Conservation (phyloP, 1,139 yeast species). For the Saccharomyces uvarum region DNA sequence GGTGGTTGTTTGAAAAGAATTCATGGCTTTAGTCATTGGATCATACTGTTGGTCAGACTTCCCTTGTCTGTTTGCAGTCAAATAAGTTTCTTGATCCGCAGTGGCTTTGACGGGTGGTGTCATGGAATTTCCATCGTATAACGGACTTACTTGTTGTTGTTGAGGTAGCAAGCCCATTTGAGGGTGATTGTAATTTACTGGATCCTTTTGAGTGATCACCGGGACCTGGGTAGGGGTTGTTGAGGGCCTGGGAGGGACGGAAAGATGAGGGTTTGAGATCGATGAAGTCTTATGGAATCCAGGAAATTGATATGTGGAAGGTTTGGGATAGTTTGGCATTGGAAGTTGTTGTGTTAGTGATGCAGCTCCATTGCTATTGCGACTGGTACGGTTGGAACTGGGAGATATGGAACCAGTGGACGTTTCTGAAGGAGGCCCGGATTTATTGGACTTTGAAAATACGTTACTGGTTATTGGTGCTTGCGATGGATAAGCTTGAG, state of each 20-base stretch:
- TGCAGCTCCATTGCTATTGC: constrained; percentile 8
- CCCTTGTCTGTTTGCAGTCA: neutral
- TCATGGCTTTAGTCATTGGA: constrained; percentile 13
- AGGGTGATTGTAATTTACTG: constrained; percentile 8
- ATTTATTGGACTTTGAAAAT: constrained; percentile 4
- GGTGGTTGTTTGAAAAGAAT: constrained; percentile 11
- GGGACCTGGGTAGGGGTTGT: constrained; percentile 10
- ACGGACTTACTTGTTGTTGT: constrained; percentile 1
- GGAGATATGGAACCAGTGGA: neutral
- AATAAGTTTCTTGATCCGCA: neutral
- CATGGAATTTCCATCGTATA: neutral
- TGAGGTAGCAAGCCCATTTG: neutral
- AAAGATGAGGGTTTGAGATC: constrained; percentile 9
- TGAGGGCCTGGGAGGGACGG: constrained; percentile 3
- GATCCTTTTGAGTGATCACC: constrained; percentile 17
- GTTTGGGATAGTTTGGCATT: constrained; percentile 11
- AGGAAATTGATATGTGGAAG: constrained; percentile 9
- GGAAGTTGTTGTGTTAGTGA: constrained; percentile 10
- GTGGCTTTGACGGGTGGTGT: neutral
- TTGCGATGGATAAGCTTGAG: neutral
- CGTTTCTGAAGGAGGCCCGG: neutral
- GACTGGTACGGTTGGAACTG: constrained; percentile 5
- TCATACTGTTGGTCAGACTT: constrained; percentile 1
- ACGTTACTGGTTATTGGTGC: neutral
- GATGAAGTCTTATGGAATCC: constrained; percentile 11